Conservation (phyloP, 228 moss, liverwort and hornwort genomes). For the Sphagnum fallax region DNA sequence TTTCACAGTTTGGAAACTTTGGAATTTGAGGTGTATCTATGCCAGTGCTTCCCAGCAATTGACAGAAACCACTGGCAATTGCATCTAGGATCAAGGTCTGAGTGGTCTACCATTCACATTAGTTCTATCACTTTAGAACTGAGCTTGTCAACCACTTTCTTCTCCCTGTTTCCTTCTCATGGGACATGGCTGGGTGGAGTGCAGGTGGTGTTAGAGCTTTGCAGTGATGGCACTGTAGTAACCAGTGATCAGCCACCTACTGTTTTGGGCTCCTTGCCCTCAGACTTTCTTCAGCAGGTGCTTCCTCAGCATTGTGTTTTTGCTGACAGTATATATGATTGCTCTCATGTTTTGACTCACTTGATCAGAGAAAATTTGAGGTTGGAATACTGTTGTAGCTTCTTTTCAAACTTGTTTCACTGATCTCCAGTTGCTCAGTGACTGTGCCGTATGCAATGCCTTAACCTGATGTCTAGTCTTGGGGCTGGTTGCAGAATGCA, state of each 20-base stretch:
- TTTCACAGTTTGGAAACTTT: too few relatives aligned
- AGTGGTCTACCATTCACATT: too few relatives aligned
- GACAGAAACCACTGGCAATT: too few relatives aligned
- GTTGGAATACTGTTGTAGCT: not conserved
- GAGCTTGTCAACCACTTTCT: not conserved
- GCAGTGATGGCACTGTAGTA: slow-evolving; percentile 51
- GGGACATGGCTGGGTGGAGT: slow-evolving; percentile 3
- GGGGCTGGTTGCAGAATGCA: slow-evolving; percentile 37
- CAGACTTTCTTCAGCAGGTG: slow-evolving; percentile 80
- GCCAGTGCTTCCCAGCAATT: too few relatives aligned
- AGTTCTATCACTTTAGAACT: too few relatives aligned
- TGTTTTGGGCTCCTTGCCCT: slow-evolving; percentile 51
- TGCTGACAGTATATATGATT: not conserved
- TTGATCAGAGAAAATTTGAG: too few relatives aligned
- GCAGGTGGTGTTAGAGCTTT: slow-evolving; percentile 82
- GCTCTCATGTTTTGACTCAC: not conserved
- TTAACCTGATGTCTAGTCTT: too few relatives aligned
- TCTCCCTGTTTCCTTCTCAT: not conserved
- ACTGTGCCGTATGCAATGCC: not conserved
- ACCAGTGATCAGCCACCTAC: slow-evolving; percentile 88
- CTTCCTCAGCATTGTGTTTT: not conserved
- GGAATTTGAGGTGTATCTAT: too few relatives aligned
- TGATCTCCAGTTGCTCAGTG: not conserved
- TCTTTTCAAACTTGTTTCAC: not conserved
- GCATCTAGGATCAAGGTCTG: too few relatives aligned